Evolutionary conservation across 257 asterid genomes (phyloP).

Genomic region (Nicotiana obtusifolia): DNA sequence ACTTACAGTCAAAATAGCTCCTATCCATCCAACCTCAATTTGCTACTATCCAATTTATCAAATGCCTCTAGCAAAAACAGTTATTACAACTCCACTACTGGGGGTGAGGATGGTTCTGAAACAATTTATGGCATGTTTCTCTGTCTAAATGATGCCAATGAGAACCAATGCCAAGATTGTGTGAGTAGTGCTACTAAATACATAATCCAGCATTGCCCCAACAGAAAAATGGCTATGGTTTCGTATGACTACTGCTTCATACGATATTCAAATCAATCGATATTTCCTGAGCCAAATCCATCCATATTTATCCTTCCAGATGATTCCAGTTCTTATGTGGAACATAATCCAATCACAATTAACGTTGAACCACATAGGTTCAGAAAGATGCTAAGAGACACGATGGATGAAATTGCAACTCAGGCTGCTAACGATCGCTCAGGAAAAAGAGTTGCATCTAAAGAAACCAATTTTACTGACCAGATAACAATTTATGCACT

Average conservation of each 20-base stretch:
- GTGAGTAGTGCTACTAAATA: not conserved
- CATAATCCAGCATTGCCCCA: not conserved
- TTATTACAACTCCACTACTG: not conserved
- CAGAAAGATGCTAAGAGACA: not conserved
- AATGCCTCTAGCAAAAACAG: not conserved
- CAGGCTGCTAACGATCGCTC: not conserved
- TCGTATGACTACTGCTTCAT: not conserved
- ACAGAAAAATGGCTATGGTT: not conserved
- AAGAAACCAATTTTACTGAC: not conserved
- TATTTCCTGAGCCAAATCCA: not conserved
- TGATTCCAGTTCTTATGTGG: not conserved
- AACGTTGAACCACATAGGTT: not conserved
- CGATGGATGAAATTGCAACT: not conserved
- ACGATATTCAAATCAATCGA: not conserved
- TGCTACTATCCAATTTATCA: not conserved
- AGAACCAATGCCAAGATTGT: not conserved
- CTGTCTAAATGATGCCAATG: not conserved
- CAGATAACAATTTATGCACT: not conserved
- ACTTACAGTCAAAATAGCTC: not conserved
- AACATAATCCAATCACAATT: accelerated
- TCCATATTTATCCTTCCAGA: not conserved
- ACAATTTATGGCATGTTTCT: constrained; percentile 3
- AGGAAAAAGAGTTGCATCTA: not conserved
- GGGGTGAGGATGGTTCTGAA: not conserved
- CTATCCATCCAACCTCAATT: not conserved